These are phyloP conservation scores for Typha latifolia DNA, from an alignment of 176 grass and related monocot genomes.

Conservation along the genomic window DNA sequence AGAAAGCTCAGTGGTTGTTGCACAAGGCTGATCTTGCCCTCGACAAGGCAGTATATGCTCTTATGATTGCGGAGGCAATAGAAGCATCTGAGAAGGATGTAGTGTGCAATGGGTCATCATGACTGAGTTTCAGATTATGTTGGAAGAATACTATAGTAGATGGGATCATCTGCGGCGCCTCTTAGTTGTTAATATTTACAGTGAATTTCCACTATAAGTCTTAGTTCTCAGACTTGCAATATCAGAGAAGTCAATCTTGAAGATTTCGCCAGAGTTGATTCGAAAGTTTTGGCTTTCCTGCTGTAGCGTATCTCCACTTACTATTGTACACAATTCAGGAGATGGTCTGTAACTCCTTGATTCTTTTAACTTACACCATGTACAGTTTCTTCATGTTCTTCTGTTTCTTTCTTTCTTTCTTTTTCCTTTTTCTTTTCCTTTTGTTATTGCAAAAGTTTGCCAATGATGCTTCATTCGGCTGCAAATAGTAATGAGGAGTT, in stretches of 20 bases:
- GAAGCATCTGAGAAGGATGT: conserved; percentile 29
- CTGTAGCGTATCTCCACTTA: not conserved
- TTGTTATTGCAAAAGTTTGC: conserved; percentile 4
- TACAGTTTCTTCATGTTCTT: not conserved
- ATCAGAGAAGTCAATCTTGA: conserved; percentile 7
- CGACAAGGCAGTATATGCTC: conserved; percentile 30
- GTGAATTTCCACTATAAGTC: not conserved
- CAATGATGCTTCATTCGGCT: not conserved
- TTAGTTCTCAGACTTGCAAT: not conserved
- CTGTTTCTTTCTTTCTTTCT: too few species aligned
- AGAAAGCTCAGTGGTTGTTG: conserved; percentile 35
- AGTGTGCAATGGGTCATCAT: conserved; percentile 1
- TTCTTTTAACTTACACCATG: conserved; percentile 4
- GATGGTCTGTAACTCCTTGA: conserved; percentile 1
- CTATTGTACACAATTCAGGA: not conserved
- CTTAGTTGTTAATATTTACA: not conserved
- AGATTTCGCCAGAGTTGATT: not conserved
- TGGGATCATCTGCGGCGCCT: not conserved
- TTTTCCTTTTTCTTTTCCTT: not conserved
- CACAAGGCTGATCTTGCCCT: conserved; percentile 39
- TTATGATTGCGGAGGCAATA: conserved; percentile 37
- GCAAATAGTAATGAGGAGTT: not conserved
- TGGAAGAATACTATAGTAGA: not conserved
- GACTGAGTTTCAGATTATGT: not conserved
- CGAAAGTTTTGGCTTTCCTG: conserved; percentile 6